Base-by-base conservation (phyloP, 805 yeast genomes). In the Nakazawaea wyomingensis region DNA sequence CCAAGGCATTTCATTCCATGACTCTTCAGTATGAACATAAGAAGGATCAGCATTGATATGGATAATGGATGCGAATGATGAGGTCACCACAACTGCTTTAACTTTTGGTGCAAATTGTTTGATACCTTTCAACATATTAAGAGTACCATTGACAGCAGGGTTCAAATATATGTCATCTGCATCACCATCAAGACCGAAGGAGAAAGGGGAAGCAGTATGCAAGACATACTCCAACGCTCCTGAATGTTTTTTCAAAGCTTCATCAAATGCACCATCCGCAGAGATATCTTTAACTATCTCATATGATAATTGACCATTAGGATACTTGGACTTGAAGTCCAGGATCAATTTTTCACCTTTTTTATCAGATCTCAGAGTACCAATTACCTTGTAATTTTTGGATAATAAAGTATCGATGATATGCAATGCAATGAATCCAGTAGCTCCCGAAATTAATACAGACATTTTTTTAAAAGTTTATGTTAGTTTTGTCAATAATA, bases 71-170 rank as follows among this genome's bases (percentile, higher is more conserved):
- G 76, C 77, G 49, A 69, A 72, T 4, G 77, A 71, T 3, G 77
- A 77, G 0, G 85, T 79, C 13, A 73, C 48, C n/a, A 78, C 78
- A 26, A 78, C 71, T 38, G 68, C 62, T 41, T 66, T 64, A 21
- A 74, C 68, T 41, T 66, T 60, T 5, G 72, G 68, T 13, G 3
- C 16, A 19, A 20, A 39, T 48, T 55, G 51, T 48, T 63, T 57
- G 37, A 72, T 62, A 1, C 78, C 67, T 7, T 59, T 54, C 52
- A 80, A 59, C 41, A 76, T 62, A 48, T 71, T 69, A 34, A 59
- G 57, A 9, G 82, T 74, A 33, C 85, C 85, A 31, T 65, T 54
- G 11, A 74, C 66, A 1, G 85, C 84, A 7, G 86, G 85, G n/a
- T 62, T 55, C 17, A 78, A 54, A 54, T 74, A 65, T 34, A 70